Conservation (phyloP, 192 early-diverging fungal species). For the Backusella australiensis region DNA sequence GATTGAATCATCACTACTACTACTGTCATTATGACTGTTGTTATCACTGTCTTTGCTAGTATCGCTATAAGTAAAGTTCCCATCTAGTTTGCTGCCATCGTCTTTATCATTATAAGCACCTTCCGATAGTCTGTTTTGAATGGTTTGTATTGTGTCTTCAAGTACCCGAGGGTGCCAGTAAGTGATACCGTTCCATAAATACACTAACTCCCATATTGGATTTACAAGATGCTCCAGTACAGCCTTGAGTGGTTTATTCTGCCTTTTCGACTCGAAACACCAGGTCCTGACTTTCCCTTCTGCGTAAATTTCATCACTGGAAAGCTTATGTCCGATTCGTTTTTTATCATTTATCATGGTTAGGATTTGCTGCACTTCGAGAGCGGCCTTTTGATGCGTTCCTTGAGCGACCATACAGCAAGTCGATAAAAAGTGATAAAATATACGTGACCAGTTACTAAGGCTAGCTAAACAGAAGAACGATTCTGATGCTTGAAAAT, state of each 20-base stretch:
- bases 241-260: background rate
- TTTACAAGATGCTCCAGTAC: constrained; percentile 21
- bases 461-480: constrained; percentile 37
- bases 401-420: constrained; percentile 36
- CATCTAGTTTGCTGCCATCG: background rate
- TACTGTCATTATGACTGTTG: background rate
- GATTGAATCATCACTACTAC: background rate
- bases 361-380: constrained; percentile 29
- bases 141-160: background rate
- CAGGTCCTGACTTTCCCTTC: constrained; percentile 19
- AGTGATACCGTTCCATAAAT: constrained; percentile 36
- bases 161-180: background rate
- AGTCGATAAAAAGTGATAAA: constrained; percentile 41
- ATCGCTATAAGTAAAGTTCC: background rate
- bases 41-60: background rate
- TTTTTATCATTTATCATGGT: constrained; percentile 9
- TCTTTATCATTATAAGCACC: background rate
- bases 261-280: background rate
- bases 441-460: constrained; percentile 35
- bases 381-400: constrained; percentile 29
- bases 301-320: constrained; percentile 29
- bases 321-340: constrained; percentile 22
- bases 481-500: constrained; percentile 40
- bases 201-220: constrained; percentile 38
- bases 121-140: background rate